phyloP scores from a whole-genome alignment of 208 protist species.

The Phytomonas sp. region DNA sequence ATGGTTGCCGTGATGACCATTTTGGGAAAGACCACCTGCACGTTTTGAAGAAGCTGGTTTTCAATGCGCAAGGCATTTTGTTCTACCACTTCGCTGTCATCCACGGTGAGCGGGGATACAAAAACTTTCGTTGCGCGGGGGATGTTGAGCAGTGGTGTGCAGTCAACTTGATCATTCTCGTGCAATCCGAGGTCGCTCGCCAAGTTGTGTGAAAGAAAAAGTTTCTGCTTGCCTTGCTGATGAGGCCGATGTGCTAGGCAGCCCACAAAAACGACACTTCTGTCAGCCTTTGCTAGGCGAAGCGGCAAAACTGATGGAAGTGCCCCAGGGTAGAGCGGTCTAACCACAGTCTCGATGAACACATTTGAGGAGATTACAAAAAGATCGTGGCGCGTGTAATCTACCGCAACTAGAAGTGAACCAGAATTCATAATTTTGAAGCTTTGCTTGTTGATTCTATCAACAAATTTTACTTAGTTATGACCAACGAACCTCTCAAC shows the following conservation, averaged over 20 bases:
- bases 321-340: slow-evolving; percentile 32
- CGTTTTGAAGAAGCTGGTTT: slow-evolving; percentile 64
- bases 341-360: slow-evolving; percentile 35
- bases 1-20: slow-evolving; percentile 65
- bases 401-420: slow-evolving; percentile 35
- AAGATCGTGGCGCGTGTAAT: slow-evolving; percentile 42
- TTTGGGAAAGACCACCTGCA: slow-evolving; percentile 76
- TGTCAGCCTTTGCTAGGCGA: slow-evolving; percentile 32
- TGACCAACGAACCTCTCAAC: neutral
- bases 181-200: slow-evolving; percentile 40
- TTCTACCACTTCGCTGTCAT: slow-evolving; percentile 91
- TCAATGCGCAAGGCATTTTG: slow-evolving; percentile 83
- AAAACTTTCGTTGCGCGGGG: slow-evolving; percentile 59
- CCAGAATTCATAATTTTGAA: neutral
- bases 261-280: slow-evolving; percentile 48
- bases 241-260: slow-evolving; percentile 43
- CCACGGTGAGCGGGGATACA: slow-evolving; percentile 72
- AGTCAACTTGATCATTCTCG: slow-evolving; percentile 49
- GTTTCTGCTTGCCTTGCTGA: slow-evolving; percentile 32
- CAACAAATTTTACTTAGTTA: neutral
- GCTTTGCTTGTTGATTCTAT: neutral
- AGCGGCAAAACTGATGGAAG: slow-evolving; percentile 51
- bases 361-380: slow-evolving; percentile 57
- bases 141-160: slow-evolving; percentile 30
- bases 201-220: slow-evolving; percentile 47